Evolutionary conservation across 2,329 filamentous ascomycete genomes (phyloP), one percentile per base, ranked within the genome.

Genomic region (Curvularia spicifera): DNA sequence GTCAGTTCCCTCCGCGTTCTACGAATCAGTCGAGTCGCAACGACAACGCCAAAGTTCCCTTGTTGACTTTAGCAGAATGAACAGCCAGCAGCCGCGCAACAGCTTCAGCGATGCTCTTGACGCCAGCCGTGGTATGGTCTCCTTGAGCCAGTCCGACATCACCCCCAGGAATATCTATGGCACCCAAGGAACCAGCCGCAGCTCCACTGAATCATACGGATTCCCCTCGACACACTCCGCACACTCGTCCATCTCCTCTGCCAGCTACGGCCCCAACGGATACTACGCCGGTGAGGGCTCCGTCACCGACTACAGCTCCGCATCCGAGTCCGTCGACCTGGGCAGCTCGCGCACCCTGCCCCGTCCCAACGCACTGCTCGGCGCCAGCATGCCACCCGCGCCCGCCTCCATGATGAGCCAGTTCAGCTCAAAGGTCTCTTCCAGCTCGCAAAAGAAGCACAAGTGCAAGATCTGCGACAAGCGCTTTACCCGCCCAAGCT

Each of bases 381-480:
- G 83, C 26, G 71, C 70, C 5, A 87, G 84, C 57, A 84, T 88
- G 31, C 91, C 92, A 1, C 92, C 93, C 1, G 92, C 92, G 18
- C 93, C 93, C 1, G 91, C 96, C 74, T 96, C 93, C 0, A 97
- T 99, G 93, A 99, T 99, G 95, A 88, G 92, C 51, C 93, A 96
- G 71, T 98, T 98, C 81, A 97, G 91, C 79, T 97, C 94, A 63
- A 97, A 97, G 80, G 89, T 97, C 51, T 93, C 93, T 0, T 93
- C 91, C 18, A 97, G 92, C 80, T 95, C 94, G 9, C 93, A 97
- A 76, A 98, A 98, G 87, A 98, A 98, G 84, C 95, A 98, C 82
- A 97, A 97, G 83, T 98, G 94, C 86, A 97, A 97, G 81, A 91
- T 98, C 59, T 98, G 94, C 82, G 94, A 97, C 79, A 97, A 98